Evolutionary conservation across 495 filamentous ascomycete species (phyloP).

Genomic region (Hyaloscypha hepaticicola): DNA sequence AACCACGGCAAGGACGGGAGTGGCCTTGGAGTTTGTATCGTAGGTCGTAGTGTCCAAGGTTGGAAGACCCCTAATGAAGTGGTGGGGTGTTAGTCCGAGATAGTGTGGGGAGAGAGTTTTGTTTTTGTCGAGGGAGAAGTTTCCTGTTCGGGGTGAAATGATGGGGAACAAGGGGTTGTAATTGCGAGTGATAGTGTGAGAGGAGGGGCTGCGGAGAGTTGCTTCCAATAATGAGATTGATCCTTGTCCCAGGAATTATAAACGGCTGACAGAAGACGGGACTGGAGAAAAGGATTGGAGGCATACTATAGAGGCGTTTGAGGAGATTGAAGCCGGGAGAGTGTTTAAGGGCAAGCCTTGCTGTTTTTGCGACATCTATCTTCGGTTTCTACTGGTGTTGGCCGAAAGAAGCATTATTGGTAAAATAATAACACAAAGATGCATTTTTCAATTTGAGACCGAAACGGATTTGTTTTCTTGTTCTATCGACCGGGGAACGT

Average conservation of each 20-base stretch:
- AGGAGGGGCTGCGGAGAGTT: constrained; percentile 19
- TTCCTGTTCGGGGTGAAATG: constrained; percentile 4
- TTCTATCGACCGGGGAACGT: background rate
- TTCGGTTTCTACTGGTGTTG: background rate
- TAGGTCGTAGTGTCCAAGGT: constrained; percentile 25
- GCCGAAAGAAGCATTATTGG: too few relatives aligned
- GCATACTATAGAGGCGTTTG: constrained; percentile 23
- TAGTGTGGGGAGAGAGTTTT: constrained; percentile 23
- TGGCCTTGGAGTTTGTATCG: constrained; percentile 34
- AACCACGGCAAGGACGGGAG: constrained; percentile 28
- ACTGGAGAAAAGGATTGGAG: constrained; percentile 7
- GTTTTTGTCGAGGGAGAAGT: constrained; percentile 8
- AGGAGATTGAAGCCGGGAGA: constrained; percentile 22
- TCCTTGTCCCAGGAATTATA: background rate
- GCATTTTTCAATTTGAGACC: too few relatives aligned
- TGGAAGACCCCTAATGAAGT: background rate
- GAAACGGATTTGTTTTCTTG: background rate
- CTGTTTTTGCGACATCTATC: background rate
- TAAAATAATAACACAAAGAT: too few relatives aligned
- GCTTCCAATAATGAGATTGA: constrained; percentile 9
- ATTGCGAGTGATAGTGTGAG: constrained; percentile 11
- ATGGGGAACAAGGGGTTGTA: constrained; percentile 2
- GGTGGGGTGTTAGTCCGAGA: background rate
- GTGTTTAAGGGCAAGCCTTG: constrained; percentile 5
- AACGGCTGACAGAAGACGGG: constrained; percentile 12